Evolutionary conservation across 257 asterid genomes (phyloP), one percentile per base, ranked within the genome.

Genomic region (Gentiana macrophylla): DNA sequence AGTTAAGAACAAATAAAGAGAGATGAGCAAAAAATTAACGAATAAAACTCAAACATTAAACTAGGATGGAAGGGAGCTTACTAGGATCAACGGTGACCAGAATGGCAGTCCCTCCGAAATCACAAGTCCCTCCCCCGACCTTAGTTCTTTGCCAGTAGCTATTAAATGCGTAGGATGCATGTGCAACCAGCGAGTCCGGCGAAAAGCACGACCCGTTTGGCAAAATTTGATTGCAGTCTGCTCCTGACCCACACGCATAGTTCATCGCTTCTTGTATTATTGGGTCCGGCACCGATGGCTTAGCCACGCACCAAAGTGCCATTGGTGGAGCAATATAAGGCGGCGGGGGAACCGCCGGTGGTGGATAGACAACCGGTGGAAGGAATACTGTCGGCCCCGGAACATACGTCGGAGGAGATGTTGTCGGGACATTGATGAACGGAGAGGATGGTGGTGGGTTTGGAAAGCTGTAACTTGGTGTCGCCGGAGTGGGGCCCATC

Each of bases 21-120:
- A 24, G 24, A 24, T 24, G 24, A 24, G 24, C 24, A 0, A 24
- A 24, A 24, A 41, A 10, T 41, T 41, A 41, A 7, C 46, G 11
- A 7, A 41, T 2, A 41, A 41, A 41, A 41, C 10, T 41, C 46
- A 41, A 10, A 7, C 46, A 41, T 3, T 7, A 10, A 41, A 41
- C 6, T 41, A 10, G 9, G 9, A 1, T 41, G 46, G 9, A 10
- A 41, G 4, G 37, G 12, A 2, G 60, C 81, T 75, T 65, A 88
- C 99, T 92, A 54, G 99, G 99, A 80, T 88, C 99, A 3, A 84
- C 85, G 0, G 95, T 78, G 49, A 88, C 95, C 12, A 92, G 86
- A 37, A 92, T 69, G 2, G 99, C 95, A 0, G 94, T 83, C 50
- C 99, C 97, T 36, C 97, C 99, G 35, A 92, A 92, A 57, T 84